Base-by-base conservation (phyloP, 2,329 filamentous ascomycete genomes). In the Sclerotinia nivalis region DNA sequence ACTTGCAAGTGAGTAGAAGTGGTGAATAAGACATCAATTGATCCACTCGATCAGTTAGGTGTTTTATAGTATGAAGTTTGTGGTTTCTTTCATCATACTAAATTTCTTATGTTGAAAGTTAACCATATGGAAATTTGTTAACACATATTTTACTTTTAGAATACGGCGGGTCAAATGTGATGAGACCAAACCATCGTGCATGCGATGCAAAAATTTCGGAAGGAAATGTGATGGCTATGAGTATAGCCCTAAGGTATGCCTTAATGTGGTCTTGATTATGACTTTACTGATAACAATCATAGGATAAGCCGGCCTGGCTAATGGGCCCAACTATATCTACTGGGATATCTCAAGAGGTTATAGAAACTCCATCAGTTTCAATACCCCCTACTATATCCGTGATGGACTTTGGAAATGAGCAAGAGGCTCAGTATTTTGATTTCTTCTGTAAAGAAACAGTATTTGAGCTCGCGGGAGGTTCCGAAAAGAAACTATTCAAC, bases 371-470 rank as follows among this genome's bases (percentile, higher is more conserved):
- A 2, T n/a, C 43, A 3, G 13, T 45, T 18, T 49, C 50, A n/a
- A 49, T 69, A 18, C 28, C 66, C 10, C 56, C 56, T 6, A 62
- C 40, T 25, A 45, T 69, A 12, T 61, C 66, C 15, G 56, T 61
- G 20, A 47, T 66, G 12, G 54, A 66, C n/a, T 74, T 76, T 31
- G 66, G 69, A 6, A 68, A 73, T 40, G 58, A 71, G 59, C 55
- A 67, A 37, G 73, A 75, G 45, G 69, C 73, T 65, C 67, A 61
- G 13, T 76, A 76, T 50, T 76, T 75, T 47, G 59, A 71, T 8
- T 61, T 72, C 45, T 76, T 75, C 56, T 69, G 69, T 55, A 68
- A 72, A 40, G 71, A 74, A 59, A 67, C 72, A 6, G 56, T 70
- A 4, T 65, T 58, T 28, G 71, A 74, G 28, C 60, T 75, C 6